Percentiles rank a stretch among this genome's conserved stretches.
Evolutionary conservation across 2,329 filamentous ascomycete species (phyloP).

Genomic region (Zymoseptoria ardabiliae): DNA sequence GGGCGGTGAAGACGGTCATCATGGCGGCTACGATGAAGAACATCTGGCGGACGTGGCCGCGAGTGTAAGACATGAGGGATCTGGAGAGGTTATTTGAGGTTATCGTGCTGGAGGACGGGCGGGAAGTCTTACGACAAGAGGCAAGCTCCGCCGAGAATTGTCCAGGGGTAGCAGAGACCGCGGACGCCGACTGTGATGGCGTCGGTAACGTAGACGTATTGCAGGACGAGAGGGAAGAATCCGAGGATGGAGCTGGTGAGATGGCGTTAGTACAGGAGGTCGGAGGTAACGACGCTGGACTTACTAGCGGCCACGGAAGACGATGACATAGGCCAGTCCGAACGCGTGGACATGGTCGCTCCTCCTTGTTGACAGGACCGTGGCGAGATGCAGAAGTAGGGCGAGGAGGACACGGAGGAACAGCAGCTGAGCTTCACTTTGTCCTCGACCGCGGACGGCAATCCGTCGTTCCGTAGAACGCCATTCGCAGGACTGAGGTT

Average conservation of each 20-base stretch:
- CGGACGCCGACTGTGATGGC: constrained; percentile 55
- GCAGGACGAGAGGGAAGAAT: constrained; percentile 57
- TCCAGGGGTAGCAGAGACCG: constrained; percentile 55
- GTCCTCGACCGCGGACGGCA: background rate
- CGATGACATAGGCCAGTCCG: constrained; percentile 28
- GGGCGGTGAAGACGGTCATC: constrained; percentile 52
- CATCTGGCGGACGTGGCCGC: constrained; percentile 53
- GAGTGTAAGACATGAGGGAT: constrained; percentile 48
- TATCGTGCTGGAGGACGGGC: background rate
- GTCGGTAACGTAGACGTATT: constrained; percentile 58
- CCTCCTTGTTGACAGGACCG: background rate
- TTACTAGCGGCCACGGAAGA: constrained; percentile 28
- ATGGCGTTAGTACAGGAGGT: background rate
- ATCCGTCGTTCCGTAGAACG: background rate
- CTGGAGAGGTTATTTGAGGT: background rate
- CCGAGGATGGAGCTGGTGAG: constrained; percentile 30
- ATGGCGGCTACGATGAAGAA: constrained; percentile 52
- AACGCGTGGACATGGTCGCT: background rate
- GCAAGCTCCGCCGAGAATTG: constrained; percentile 54
- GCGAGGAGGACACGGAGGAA: background rate
- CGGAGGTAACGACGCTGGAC: background rate
- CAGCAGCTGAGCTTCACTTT: background rate
- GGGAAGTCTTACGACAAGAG: constrained; percentile 38
- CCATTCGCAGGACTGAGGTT: background rate
- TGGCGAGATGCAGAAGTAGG: background rate